A percentile compares a stretch with the other conserved stretches of the same genome.
Evolutionary conservation across 495 filamentous ascomycete genomes (phyloP).

Genomic region (Xylaria flabelliformis): DNA sequence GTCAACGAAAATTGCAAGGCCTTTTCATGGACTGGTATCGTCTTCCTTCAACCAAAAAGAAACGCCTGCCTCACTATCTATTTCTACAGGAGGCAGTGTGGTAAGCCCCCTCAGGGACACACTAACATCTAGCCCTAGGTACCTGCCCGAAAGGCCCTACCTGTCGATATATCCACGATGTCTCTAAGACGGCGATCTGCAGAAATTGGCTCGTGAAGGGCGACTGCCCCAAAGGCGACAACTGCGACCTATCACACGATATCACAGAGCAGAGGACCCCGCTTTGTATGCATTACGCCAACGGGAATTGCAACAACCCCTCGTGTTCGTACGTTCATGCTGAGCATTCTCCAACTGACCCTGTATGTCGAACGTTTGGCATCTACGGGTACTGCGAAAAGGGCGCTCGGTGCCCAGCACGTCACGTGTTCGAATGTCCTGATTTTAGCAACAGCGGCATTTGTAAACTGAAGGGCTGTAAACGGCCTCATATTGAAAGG

Average conservation of each 20-base stretch:
- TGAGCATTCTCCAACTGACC: slow-evolving; percentile 78
- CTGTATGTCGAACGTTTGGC: slow-evolving; percentile 84
- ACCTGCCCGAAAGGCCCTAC: slow-evolving; percentile 78
- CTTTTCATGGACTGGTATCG: slow-evolving; percentile 92
- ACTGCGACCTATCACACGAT: slow-evolving; percentile 94
- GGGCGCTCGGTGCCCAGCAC: slow-evolving; percentile 76
- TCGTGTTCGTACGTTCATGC: slow-evolving; percentile 91
- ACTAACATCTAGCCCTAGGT: slow-evolving; percentile 61
- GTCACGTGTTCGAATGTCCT: slow-evolving; percentile 89
- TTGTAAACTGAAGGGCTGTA: slow-evolving; percentile 84
- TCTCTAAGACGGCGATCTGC: slow-evolving; percentile 89
- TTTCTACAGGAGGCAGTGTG: slow-evolving; percentile 38
- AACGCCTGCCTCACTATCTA: slow-evolving; percentile 36
- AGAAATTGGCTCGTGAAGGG: slow-evolving; percentile 82
- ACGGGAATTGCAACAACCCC: slow-evolving; percentile 87
- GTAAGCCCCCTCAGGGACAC: slow-evolving; percentile 42
- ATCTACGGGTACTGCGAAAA: slow-evolving; percentile 89
- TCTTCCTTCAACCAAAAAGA: slow-evolving; percentile 46
- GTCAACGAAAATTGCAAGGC: slow-evolving; percentile 81
- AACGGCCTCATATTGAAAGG: slow-evolving; percentile 85
- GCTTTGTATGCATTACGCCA: slow-evolving; percentile 86
- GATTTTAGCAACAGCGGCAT: slow-evolving; percentile 90
- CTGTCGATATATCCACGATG: slow-evolving; percentile 86
- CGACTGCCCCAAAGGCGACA: slow-evolving; percentile 76
- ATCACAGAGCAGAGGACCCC: slow-evolving; percentile 84